Base-by-base conservation (phyloP, 140 eudicot species). In the Erigeron philadelphicus region DNA sequence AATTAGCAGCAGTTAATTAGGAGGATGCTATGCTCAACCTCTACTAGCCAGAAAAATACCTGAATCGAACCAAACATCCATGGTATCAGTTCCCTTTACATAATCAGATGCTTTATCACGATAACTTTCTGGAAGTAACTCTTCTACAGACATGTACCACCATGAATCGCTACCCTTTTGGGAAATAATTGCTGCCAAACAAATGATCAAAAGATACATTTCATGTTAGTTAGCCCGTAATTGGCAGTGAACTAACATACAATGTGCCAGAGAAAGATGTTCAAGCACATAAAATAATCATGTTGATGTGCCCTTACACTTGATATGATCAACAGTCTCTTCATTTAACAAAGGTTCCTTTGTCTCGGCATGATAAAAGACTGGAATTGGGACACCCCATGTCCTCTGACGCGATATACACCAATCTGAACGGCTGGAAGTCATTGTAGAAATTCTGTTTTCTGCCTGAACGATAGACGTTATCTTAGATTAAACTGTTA, bases 1-100 rank as follows among this genome's bases (percentile, higher is more conserved):
- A 50, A 50, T 63, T 63, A 1, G 53, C 40, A 63, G 68, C 15
- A 63, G 53, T 41, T 15, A 42, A 63, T 19, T 15, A 63, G 17
- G 48, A 11, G 7, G 16, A 21, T 11, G 35, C 18, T 0, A 7
- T 8, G 16, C 7, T 35, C 38, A 61, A 40, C 5, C 40, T 13
- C 16, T 61, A 60, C 35, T 9, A 50, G 13, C 1, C 9, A 56
- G 17, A 12, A 72, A 78, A 21, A 46, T 81, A 90, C 97, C 97
- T 79, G 99, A 94, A 82, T 94, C 99, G 56, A 94, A 94, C 99
- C 97, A 94, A 75, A 94, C 99, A 82, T 94, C 99, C 99, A 94
- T 94, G 31, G 99, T 94, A 80, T 94, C 99, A 44, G 89, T 86
- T 69, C 99, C 99, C 77, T 89, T 94, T 42, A 84, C 89, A 70